Evolutionary conservation across 2,329 filamentous ascomycete genomes (phyloP).

Genomic region (Alternaria burnsii): DNA sequence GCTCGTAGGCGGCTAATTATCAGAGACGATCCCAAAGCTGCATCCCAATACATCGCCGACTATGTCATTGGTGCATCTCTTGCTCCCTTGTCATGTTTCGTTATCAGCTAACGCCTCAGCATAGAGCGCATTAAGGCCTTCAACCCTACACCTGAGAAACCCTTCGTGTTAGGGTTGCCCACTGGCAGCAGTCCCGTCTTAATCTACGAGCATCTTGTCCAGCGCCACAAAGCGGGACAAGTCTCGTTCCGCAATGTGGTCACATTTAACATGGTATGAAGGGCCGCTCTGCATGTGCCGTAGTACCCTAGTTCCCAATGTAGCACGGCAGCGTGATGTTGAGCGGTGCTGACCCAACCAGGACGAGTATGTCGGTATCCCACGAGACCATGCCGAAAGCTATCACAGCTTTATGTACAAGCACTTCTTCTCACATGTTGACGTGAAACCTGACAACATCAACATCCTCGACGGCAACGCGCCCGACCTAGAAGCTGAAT

Average conservation of each 20-base stretch:
- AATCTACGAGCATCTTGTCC: constrained; percentile 79
- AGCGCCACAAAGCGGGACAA: constrained; percentile 73
- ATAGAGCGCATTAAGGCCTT: constrained; percentile 80
- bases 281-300: constrained; percentile 17
- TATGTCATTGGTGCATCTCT: constrained; percentile 73
- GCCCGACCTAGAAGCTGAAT: constrained; percentile 76
- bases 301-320: constrained; percentile 24
- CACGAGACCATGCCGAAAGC: constrained; percentile 82
- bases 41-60: constrained; percentile 79
- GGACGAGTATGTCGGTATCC: constrained; percentile 88
- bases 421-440: constrained; percentile 86
- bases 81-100: constrained; percentile 29
- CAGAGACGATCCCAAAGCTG: constrained; percentile 72
- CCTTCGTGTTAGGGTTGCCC: constrained; percentile 83
- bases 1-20: constrained; percentile 80
- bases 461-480: constrained; percentile 87
- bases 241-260: constrained; percentile 89
- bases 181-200: constrained; percentile 82
- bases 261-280: constrained; percentile 85
- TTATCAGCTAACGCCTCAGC: constrained; percentile 35
- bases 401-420: constrained; percentile 96
- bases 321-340: constrained; percentile 29
- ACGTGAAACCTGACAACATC: constrained; percentile 82
- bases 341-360: constrained; percentile 47
- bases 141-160: constrained; percentile 73